phyloP scores from a whole-genome alignment of 2,329 filamentous ascomycete genomes.

The Diplodia mutila region DNA sequence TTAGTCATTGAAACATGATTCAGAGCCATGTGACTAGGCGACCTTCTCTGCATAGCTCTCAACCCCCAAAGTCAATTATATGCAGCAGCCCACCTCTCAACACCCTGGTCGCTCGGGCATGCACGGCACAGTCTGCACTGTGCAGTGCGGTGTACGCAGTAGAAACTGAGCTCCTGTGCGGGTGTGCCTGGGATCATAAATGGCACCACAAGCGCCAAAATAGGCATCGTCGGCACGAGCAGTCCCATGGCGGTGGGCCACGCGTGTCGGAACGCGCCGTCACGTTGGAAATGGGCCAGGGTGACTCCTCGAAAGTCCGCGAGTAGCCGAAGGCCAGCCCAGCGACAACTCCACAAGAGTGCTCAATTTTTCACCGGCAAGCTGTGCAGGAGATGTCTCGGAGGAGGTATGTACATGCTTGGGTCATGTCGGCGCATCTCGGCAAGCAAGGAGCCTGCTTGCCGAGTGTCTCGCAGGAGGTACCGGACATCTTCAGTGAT shows the following conservation, averaged over 20 bases:
- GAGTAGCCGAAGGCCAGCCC: neutral
- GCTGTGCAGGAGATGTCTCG: slow-evolving; percentile 11
- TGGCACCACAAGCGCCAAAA: neutral
- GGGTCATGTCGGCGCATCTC: neutral
- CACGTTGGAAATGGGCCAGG: slow-evolving; percentile 14
- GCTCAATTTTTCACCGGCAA: neutral
- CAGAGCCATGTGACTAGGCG: neutral
- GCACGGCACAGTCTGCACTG: neutral
- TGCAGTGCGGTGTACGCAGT: neutral
- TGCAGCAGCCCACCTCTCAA: neutral
- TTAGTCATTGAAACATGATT: neutral
- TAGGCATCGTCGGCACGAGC: neutral
- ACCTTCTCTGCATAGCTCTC: neutral
- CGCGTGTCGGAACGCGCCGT: slow-evolving; percentile 3
- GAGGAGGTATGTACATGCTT: neutral
- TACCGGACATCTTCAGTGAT: neutral
- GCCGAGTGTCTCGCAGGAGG: neutral
- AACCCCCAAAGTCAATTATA: neutral
- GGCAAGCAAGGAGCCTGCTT: neutral
- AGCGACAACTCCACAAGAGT: neutral
- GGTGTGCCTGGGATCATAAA: neutral
- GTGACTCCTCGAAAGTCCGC: slow-evolving; percentile 9
- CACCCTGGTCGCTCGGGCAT: no score
- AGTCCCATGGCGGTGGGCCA: neutral
- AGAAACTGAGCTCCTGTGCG: neutral